Evolutionary conservation across 2,329 filamentous ascomycete genomes (phyloP), one percentile per base, ranked within the genome.

Genomic region (Alternaria longipes): DNA sequence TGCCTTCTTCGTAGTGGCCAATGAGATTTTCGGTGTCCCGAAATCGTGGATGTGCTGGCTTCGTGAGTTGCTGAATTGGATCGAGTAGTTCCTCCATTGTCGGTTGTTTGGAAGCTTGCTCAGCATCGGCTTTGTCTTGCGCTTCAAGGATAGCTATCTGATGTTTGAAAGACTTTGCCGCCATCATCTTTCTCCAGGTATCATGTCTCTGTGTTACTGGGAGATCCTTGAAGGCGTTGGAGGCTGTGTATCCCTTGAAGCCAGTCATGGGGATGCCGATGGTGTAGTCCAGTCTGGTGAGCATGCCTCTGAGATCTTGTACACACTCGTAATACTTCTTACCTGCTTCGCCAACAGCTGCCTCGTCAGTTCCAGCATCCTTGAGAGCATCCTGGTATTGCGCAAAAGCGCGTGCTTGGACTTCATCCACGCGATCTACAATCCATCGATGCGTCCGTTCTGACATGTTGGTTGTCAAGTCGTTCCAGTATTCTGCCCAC

Each of bases 401-500:
- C 4, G 18, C 45, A 9, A 49, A 49, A 2, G 45, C 45, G 18
- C 18, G 18, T 28, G 45, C 56, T 45, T 64, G 60, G 1, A 72
- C 42, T 11, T 70, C 63, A n/a, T 67, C 63, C 0, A 66, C 66
- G 1, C 67, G 68, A 22, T 66, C 62, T 4, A 66, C 59, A 3
- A 71, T 11, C 67, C 67, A 70, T 22, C 54, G 56, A 56, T 69
- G 66, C 8, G 69, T 66, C 0, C 63, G 59, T 9, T 44, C 44
- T 1, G 64, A 59, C 60, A 67, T 67, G 16, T 42, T 67, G 6
- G 54, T 44, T 20, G 57, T 49, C 4, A 50, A 26, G 5, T 54
- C 52, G 11, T 63, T 49, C 40, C 59, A 64, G 50, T 66, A 71
- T 24, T 69, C 66, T 3, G 59, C 65, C 67, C 67, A 71, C 62